Conservation (phyloP, 1,284 basidiomycete genomes). For the Lignosus rhinocerotis region DNA sequence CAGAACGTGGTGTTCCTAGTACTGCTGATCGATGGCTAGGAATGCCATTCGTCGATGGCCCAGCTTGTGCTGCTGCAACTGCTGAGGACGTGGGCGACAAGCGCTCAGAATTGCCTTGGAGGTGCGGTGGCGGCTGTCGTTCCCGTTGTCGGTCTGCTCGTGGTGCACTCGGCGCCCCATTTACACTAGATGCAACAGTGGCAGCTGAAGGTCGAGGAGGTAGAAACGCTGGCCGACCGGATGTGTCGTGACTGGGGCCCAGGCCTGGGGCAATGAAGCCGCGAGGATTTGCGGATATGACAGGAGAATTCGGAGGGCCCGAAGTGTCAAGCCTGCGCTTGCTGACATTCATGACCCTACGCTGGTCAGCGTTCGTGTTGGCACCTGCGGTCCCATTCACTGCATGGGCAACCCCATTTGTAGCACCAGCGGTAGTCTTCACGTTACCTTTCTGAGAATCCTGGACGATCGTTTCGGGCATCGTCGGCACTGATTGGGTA, state of each 20-base stretch:
- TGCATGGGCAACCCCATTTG: slow-evolving; percentile 4
- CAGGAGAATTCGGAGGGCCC: slow-evolving; percentile 9
- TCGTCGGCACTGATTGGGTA: not conserved
- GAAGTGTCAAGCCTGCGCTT: slow-evolving; percentile 27
- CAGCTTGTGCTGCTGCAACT: not conserved
- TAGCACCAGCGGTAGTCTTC: not conserved
- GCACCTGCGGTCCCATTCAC: slow-evolving; percentile 6
- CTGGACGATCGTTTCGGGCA: slow-evolving; percentile 5
- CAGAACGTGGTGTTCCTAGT: slow-evolving; percentile 28
- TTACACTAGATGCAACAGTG: slow-evolving; percentile 5
- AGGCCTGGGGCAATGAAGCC: slow-evolving; percentile 1
- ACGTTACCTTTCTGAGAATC: slow-evolving; percentile 22
- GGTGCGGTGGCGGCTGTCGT: slow-evolving; percentile 10
- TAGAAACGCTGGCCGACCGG: slow-evolving; percentile 7
- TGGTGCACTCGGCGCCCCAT: slow-evolving; percentile 4
- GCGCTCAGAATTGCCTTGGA: slow-evolving; percentile 4
- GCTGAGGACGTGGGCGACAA: not conserved
- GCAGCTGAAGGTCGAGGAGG: slow-evolving; percentile 13
- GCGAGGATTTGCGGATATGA: slow-evolving; percentile 6
- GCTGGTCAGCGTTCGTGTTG: slow-evolving; percentile 6
- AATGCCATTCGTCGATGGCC: not conserved
- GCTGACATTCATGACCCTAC: slow-evolving; percentile 29
- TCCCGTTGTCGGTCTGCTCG: slow-evolving; percentile 10
- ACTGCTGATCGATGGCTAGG: slow-evolving; percentile 1
- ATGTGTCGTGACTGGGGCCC: not conserved